Percentiles rank a stretch among this genome's conserved stretches.
phyloP scores from a whole-genome alignment of 2,329 filamentous ascomycete species.

The Fusarium subtropicale region DNA sequence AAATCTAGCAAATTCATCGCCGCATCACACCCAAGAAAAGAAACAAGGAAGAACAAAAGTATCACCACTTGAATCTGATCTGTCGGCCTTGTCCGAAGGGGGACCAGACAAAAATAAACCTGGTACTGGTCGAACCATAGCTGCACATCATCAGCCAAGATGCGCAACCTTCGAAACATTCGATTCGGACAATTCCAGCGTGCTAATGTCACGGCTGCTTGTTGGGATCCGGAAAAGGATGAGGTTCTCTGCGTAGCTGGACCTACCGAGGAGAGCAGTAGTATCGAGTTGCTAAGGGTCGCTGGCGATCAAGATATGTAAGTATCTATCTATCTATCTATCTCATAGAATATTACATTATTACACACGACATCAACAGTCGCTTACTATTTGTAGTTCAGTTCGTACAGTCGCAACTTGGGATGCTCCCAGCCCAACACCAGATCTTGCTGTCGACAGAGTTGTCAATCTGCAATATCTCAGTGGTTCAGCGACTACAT shows the following conservation, averaged over 20 bases:
- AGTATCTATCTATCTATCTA: constrained; percentile 42
- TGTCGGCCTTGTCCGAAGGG: constrained; percentile 42
- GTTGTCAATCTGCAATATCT: constrained; percentile 88
- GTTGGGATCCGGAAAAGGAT: constrained; percentile 86
- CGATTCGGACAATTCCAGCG: constrained; percentile 74
- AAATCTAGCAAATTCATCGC: constrained; percentile 42
- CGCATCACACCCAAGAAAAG: constrained; percentile 36
- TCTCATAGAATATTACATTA: neutral
- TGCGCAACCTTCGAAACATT: constrained; percentile 90
- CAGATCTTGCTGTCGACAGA: constrained; percentile 78
- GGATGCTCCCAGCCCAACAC: constrained; percentile 85
- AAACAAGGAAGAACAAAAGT: constrained; percentile 13
- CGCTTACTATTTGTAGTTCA: constrained; percentile 44
- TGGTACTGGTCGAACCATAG: constrained; percentile 42
- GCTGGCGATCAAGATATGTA: constrained; percentile 59
- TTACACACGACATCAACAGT: neutral
- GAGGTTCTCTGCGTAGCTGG: constrained; percentile 86
- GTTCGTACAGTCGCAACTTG: constrained; percentile 76
- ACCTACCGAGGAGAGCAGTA: constrained; percentile 74
- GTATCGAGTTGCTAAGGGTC: constrained; percentile 77
- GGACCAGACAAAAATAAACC: constrained; percentile 18
- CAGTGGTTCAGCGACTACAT: constrained; percentile 79
- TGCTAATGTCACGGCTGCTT: constrained; percentile 75
- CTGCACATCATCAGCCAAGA: constrained; percentile 54
- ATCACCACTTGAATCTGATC: constrained; percentile 22